Evolutionary conservation across 225 moss, liverwort and hornwort genomes (phyloP), one percentile per base, ranked within the genome.

Genomic region (Asterella californica): DNA sequence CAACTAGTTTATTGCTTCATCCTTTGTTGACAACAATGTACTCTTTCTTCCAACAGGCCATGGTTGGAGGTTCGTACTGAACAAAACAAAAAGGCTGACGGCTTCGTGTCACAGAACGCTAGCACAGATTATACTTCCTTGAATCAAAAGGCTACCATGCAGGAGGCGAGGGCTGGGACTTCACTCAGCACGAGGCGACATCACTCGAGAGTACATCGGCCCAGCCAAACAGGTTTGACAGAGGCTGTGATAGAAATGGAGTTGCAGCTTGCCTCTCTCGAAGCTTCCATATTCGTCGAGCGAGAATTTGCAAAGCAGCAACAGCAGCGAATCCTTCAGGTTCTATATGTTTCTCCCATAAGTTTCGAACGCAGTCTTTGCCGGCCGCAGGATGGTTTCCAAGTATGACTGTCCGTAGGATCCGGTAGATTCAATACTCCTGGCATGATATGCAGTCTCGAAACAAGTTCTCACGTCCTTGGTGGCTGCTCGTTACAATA

Each of bases 171-270:
- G 70, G 76, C 81, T 67, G 86, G 76, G 32, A 70, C 81, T 47
- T 82, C 87, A 68, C 74, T 88, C 49, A 57, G 50, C 78, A 89
- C 63, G 46, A 74, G 48, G 69, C 64, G 34, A 73, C 80, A 78
- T 10, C 18, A 30, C 52, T 52, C 50, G 8, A 21, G 76, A 82
- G 82, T 4, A 48, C 72, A 62, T 88, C 87, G 76, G 78, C 78
- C 55, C 33, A 81, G 88, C 22, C 76, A 87, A 70, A 93, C 89
- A 32, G 93, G 96, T 24, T 86, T 96, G 77, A 71, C 86, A 79
- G 91, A 91, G 84, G 90, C 91, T 73, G 90, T 96, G 25, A 75
- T 82, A 78, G 91, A 86, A 57, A 91, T 96, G 96, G 91, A 93
- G 73, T 75, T 86, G 79, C 94, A 91, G 77, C 82, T 94, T 77